These are phyloP conservation scores for Limnomonas spitsbergensis DNA, from an alignment of 139 green algal genomes.

Conservation along the genomic window DNA sequence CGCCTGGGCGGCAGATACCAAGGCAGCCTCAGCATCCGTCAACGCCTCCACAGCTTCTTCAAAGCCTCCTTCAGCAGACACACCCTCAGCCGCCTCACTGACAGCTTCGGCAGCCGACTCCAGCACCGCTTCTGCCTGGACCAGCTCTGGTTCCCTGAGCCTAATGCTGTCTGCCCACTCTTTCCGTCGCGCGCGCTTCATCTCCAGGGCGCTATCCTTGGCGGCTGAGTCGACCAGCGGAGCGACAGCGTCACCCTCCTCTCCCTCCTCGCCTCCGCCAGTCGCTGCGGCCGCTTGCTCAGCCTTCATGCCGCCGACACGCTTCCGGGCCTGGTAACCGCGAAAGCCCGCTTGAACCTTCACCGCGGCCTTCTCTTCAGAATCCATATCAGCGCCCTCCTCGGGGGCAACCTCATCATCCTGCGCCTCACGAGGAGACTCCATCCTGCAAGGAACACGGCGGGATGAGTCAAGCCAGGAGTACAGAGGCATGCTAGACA, in stretches of 20 bases:
- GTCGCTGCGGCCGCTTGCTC: neutral
- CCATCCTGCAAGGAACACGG: too few species aligned
- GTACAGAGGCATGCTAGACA: too few species aligned
- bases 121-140: neutral
- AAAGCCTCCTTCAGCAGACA: neutral
- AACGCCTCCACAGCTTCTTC: neutral
- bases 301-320: constrained; percentile 33
- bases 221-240: neutral
- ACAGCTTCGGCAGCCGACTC: neutral
- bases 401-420: too few species aligned
- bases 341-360: constrained; percentile 65
- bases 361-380: constrained; percentile 42
- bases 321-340: constrained; percentile 56
- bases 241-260: neutral
- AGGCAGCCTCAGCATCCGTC: neutral
- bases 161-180: constrained; percentile 7
- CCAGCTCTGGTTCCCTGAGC: neutral
- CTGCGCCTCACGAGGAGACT: too few species aligned
- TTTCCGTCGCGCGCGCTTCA: neutral
- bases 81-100: neutral
- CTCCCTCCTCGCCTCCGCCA: neutral
- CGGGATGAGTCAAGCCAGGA: too few species aligned
- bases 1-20: neutral
- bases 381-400: constrained; percentile 16
- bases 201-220: neutral